These are phyloP conservation scores for Collybia sordida DNA, from an alignment of 768 basidiomycete genomes.

Conservation along the genomic window DNA sequence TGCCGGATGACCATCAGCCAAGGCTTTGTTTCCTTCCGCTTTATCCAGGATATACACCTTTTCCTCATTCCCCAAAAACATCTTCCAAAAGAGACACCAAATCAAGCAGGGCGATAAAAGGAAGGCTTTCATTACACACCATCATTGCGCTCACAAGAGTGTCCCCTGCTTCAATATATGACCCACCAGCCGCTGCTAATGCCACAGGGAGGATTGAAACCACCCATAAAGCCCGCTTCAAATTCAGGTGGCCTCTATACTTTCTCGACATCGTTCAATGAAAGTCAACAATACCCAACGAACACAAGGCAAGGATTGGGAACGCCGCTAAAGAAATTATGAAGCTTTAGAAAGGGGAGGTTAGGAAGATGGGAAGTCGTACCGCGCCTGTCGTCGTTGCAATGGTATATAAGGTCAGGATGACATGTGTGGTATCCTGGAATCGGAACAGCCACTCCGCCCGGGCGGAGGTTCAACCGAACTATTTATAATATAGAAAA, in stretches of 20 bases:
- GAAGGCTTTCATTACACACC: conserved; percentile 30
- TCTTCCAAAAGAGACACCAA: conserved; percentile 33
- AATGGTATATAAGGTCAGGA: too few relatives aligned
- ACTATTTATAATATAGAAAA: too few relatives aligned
- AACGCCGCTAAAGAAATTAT: too few relatives aligned
- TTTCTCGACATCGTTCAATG: background rate
- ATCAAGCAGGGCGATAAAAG: background rate
- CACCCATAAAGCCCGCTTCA: conserved; percentile 32
- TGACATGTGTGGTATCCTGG: too few relatives aligned
- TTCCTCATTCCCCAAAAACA: conserved; percentile 77
- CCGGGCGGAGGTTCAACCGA: too few relatives aligned
- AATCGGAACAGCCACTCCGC: too few relatives aligned
- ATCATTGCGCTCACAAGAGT: conserved; percentile 53
- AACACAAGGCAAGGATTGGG: too few relatives aligned
- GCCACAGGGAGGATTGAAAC: conserved; percentile 30
- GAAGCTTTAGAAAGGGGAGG: too few relatives aligned
- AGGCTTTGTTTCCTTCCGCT: conserved; percentile 70
- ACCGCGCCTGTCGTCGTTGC: too few relatives aligned
- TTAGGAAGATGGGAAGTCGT: too few relatives aligned
- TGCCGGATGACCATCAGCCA: conserved; percentile 67
- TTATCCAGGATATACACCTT: conserved; percentile 95
- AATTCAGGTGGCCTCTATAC: too few relatives aligned
- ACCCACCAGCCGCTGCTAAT: conserved; percentile 37
- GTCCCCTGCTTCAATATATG: conserved; percentile 45
- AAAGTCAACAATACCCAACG: too few relatives aligned